A percentile compares a stretch with the other conserved stretches of the same genome.
Conservation (phyloP, 2,329 filamentous ascomycete species). For the Aspergillus fischeri region DNA sequence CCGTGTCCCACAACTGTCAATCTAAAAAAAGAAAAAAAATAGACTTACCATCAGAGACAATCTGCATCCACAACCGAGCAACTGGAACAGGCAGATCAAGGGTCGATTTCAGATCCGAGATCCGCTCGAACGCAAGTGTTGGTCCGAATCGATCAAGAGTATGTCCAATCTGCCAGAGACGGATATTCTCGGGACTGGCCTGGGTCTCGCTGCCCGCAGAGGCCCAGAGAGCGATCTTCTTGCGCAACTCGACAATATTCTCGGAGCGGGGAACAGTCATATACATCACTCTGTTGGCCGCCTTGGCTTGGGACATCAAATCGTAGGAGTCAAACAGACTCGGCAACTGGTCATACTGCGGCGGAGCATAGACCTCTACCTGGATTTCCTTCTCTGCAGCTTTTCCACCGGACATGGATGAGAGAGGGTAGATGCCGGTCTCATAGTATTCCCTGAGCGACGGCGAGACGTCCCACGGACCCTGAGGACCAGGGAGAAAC, state of each 20-base stretch:
- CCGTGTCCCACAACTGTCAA: neutral
- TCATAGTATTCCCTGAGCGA: constrained; percentile 40
- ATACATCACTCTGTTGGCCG: constrained; percentile 31
- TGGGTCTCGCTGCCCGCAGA: constrained; percentile 19
- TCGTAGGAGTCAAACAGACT: constrained; percentile 44
- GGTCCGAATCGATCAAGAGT: constrained; percentile 29
- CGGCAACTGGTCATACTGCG: constrained; percentile 28
- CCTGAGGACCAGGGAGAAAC: constrained; percentile 40
- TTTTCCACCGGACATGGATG: constrained; percentile 9
- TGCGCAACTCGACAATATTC: constrained; percentile 34
- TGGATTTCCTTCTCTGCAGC: constrained; percentile 23
- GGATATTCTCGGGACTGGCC: constrained; percentile 31
- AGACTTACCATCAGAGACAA: constrained; percentile 33
- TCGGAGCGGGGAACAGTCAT: constrained; percentile 32
- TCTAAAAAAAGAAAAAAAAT: neutral
- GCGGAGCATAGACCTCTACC: constrained; percentile 39
- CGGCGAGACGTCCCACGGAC: constrained; percentile 46
- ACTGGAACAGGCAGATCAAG: constrained; percentile 24
- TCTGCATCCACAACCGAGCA: constrained; percentile 38
- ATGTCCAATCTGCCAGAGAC: constrained; percentile 39
- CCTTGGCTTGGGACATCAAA: constrained; percentile 38
- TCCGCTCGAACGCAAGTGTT: constrained; percentile 31
- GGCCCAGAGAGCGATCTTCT: constrained; percentile 31
- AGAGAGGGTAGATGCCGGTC: constrained; percentile 19
- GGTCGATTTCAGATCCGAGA: constrained; percentile 28